These are phyloP conservation scores for Meyerozyma smithsonii DNA, from an alignment of 1,139 yeast genomes.

Conservation along the genomic window DNA sequence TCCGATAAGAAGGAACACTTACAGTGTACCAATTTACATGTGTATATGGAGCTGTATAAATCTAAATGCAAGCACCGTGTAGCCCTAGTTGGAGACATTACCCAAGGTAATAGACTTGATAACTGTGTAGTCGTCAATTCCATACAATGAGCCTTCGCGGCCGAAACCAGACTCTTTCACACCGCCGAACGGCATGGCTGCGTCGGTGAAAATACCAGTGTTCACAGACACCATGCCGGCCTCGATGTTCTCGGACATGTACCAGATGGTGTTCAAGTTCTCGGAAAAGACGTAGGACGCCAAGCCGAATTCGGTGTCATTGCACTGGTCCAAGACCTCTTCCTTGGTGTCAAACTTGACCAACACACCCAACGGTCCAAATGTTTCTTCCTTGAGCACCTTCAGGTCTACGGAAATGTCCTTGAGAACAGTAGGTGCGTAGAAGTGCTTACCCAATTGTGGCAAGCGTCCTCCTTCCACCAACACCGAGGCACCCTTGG, in stretches of 20 bases:
- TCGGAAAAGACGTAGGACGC: conserved; percentile 78
- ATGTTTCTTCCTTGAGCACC: conserved; percentile 73
- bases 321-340: conserved; percentile 67
- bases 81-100: conserved; percentile 8
- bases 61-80: background rate
- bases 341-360: conserved; percentile 61
- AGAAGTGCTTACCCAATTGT: conserved; percentile 72
- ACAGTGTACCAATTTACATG: background rate
- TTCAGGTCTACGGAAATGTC: conserved; percentile 61
- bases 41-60: background rate
- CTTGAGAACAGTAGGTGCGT: conserved; percentile 67
- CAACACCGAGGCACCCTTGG: conserved; percentile 65
- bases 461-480: conserved; percentile 61
- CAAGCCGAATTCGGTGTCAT: conserved; percentile 65
- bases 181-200: conserved; percentile 77
- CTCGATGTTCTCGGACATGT: conserved; percentile 66
- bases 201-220: conserved; percentile 69
- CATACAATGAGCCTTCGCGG: conserved; percentile 74
- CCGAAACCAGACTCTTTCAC: conserved; percentile 78
- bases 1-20: too few species aligned
- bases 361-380: conserved; percentile 86
- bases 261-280: conserved; percentile 56
- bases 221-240: conserved; percentile 82
- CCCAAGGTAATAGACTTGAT: conserved; percentile 59
- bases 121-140: conserved; percentile 68